Evolutionary conservation across 164 flowering plant genomes (phyloP).

Genomic region (Liquidambar formosana): DNA sequence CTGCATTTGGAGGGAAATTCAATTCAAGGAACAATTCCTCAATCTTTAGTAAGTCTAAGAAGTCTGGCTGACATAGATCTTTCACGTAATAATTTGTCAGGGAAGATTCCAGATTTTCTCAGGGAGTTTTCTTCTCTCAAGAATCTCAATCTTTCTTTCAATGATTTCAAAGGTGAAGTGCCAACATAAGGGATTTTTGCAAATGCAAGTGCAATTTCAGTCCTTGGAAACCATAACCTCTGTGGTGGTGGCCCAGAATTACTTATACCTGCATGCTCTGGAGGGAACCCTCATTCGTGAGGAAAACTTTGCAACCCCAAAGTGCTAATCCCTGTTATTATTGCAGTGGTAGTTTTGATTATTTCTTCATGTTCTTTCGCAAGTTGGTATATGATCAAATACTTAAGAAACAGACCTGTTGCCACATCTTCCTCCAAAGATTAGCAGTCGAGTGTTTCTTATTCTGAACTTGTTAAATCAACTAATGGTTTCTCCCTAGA

Average conservation of each 20-base stretch:
- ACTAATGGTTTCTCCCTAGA: constrained; percentile 26
- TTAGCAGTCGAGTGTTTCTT: constrained; percentile 8
- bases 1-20: constrained; percentile 23
- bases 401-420: not conserved
- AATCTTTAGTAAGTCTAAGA: constrained; percentile 11
- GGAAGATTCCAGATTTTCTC: constrained; percentile 30
- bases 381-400: not conserved
- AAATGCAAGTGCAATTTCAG: constrained; percentile 19
- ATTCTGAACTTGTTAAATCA: constrained; percentile 16
- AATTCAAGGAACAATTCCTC: constrained; percentile 35
- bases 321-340: constrained; percentile 1
- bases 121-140: constrained; percentile 1
- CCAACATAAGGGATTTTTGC: constrained; percentile 26
- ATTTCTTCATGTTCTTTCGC: not conserved
- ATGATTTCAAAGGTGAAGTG: constrained; percentile 29
- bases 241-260: constrained; percentile 26
- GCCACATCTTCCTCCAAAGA: not conserved
- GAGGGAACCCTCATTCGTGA: not conserved
- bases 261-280: constrained; percentile 19
- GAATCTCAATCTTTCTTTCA: constrained; percentile 28
- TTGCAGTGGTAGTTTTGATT: not conserved
- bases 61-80: constrained; percentile 26
- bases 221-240: constrained; percentile 23
- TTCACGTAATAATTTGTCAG: constrained; percentile 33
- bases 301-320: not conserved